These are phyloP conservation scores for Lasiodiplodia citricola DNA, from an alignment of 2,329 filamentous ascomycete species.

Conservation along the genomic window DNA sequence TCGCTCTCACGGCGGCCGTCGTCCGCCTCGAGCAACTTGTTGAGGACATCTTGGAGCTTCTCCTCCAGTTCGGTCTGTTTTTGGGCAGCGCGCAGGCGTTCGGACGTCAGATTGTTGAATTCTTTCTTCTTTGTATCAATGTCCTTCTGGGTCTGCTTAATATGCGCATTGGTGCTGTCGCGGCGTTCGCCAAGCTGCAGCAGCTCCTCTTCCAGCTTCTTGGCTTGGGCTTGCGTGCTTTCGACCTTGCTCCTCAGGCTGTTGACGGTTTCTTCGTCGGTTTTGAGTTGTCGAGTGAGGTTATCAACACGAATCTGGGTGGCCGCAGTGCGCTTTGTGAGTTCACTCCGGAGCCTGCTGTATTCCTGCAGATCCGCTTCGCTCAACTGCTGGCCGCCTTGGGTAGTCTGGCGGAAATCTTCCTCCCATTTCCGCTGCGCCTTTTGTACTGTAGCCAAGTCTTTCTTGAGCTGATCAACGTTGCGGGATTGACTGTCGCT, in stretches of 20 bases:
- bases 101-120: conserved; percentile 82
- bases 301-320: conserved; percentile 86
- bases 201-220: conserved; percentile 76
- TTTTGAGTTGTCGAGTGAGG: conserved; percentile 85
- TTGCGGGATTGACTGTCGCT: conserved; percentile 71
- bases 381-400: conserved; percentile 84
- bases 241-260: conserved; percentile 90
- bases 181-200: conserved; percentile 72
- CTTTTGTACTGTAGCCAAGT: conserved; percentile 84
- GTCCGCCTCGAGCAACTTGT: conserved; percentile 82
- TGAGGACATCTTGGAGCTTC: conserved; percentile 80
- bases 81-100: conserved; percentile 79
- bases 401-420: conserved; percentile 82
- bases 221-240: conserved; percentile 72
- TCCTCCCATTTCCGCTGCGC: conserved; percentile 87
- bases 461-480: conserved; percentile 77
- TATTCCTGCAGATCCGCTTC: conserved; percentile 90
- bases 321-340: conserved; percentile 78
- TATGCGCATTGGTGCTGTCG: conserved; percentile 61
- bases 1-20: conserved; percentile 85
- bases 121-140: conserved; percentile 89
- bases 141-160: conserved; percentile 74
- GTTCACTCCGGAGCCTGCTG: conserved; percentile 80
- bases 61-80: conserved; percentile 89
- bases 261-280: conserved; percentile 87